phyloP scores from a whole-genome alignment of 2,329 filamentous ascomycete genomes.

The Paecilomyces fulvus region DNA sequence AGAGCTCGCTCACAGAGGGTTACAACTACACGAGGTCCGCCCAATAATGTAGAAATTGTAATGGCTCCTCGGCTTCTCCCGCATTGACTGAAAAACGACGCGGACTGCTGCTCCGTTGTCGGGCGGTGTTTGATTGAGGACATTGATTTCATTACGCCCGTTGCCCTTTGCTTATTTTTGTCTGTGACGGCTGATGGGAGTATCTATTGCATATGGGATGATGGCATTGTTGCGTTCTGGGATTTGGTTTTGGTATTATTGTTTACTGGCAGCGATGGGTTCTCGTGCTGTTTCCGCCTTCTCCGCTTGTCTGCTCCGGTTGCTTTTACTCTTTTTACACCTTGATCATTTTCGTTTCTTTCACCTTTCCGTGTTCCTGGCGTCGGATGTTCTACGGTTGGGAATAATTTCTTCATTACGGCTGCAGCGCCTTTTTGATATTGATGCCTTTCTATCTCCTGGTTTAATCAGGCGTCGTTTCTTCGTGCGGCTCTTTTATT shows the following conservation, averaged over 20 bases:
- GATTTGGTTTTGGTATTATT: constrained; percentile 4
- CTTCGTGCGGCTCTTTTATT: constrained; percentile 8
- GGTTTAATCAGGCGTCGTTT: constrained; percentile 6
- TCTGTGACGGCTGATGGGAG: constrained; percentile 4
- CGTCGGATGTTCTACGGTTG: constrained; percentile 18
- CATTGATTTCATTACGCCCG: constrained; percentile 6
- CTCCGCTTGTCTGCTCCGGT: constrained; percentile 20
- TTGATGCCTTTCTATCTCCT: constrained; percentile 14
- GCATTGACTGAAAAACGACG: not conserved
- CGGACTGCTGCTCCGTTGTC: too few species aligned
- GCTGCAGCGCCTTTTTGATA: constrained; percentile 13
- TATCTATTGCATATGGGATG: constrained; percentile 27
- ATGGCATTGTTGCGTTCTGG: constrained; percentile 24
- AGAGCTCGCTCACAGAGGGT: constrained; percentile 21
- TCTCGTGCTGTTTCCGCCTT: not conserved
- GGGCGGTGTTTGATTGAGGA: not conserved
- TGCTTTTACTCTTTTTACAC: constrained; percentile 15
- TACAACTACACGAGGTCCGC: constrained; percentile 23
- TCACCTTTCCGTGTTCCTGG: constrained; percentile 16
- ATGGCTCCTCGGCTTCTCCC: not conserved
- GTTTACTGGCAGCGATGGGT: constrained; percentile 4
- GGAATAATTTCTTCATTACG: constrained; percentile 11
- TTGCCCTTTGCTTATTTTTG: constrained; percentile 8
- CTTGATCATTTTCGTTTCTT: constrained; percentile 11
- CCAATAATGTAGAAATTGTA: constrained; percentile 17